Percentiles rank a stretch among this genome's conserved stretches.
These are phyloP conservation scores for Malassezia restricta DNA, from an alignment of 1,284 basidiomycete species.

Conservation along the genomic window DNA sequence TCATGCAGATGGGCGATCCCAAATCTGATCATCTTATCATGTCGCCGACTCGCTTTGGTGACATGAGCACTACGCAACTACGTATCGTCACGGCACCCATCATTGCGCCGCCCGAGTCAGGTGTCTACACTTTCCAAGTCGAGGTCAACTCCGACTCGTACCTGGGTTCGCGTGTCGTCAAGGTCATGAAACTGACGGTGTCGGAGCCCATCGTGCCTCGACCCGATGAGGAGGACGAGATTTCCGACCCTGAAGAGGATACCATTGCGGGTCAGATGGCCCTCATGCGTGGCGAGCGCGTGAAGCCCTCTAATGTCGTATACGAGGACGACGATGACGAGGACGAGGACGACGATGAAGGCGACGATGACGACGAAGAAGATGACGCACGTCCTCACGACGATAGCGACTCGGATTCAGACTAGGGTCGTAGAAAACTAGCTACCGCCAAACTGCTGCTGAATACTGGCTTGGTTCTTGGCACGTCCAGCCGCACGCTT, in stretches of 20 bases:
- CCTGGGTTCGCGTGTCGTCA: constrained; percentile 60
- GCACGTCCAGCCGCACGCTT: constrained; percentile 29
- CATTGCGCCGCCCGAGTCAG: constrained; percentile 77
- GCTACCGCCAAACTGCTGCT: constrained; percentile 9
- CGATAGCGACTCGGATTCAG: constrained; percentile 1
- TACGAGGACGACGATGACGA: constrained; percentile 49
- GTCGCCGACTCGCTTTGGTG: constrained; percentile 66
- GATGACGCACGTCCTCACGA: constrained; percentile 16
- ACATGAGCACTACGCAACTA: constrained; percentile 55
- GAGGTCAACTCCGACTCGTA: constrained; percentile 76
- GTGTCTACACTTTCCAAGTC: constrained; percentile 78
- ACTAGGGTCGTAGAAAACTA: constrained; percentile 3
- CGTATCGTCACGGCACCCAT: constrained; percentile 81
- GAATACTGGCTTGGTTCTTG: constrained; percentile 26
- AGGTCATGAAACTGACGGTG: constrained; percentile 48
- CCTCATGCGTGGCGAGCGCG: constrained; percentile 77
- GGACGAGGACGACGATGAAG: constrained; percentile 46
- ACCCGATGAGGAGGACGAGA: constrained; percentile 36
- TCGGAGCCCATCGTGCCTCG: constrained; percentile 53
- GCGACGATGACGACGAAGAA: constrained; percentile 12
- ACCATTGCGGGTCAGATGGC: constrained; percentile 95
- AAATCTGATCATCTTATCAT: constrained; percentile 81
- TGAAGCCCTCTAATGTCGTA: constrained; percentile 52
- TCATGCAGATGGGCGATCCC: constrained; percentile 65
- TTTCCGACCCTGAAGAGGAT: constrained; percentile 44